Base-by-base conservation (phyloP, 345 rosid species). In the Theobroma cacao region DNA sequence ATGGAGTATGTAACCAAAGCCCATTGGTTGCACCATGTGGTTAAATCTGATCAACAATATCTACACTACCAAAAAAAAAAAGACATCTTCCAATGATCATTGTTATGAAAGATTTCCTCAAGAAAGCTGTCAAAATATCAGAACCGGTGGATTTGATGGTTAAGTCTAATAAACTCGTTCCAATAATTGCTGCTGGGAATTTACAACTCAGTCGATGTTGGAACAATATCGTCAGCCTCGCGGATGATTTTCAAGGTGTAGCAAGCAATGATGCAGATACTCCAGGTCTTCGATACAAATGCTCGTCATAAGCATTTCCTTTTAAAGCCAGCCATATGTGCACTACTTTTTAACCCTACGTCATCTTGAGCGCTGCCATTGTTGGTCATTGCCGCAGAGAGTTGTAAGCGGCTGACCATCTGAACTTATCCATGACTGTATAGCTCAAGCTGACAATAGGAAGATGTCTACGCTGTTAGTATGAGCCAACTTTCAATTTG, bases 191-290 rank as follows among this genome's bases (percentile, higher is more conserved):
- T n/a, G 31, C 30, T n/a, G 71, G 45, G 43, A 65, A 36, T 38
- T 65, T 22, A 65, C 71, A n/a, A 8, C 52, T 69, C 55, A 28
- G 12, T 14, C 17, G 24, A 68, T 45, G 73, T 18, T 14, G 50
- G 69, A 65, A 22, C 5, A 18, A 8, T 22, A 65, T 14, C 14
- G 14, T 5, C 34, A 17, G 70, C 78, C 26, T 68, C 17, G n/a
- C 4, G 81, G 75, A 33, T 73, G 33, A 66, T 26, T 34, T 58
- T 81, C 62, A 77, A 81, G 80, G 73, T 81, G 75, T 22, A 77
- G 12, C 55, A 77, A 5, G 48, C 30, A 33, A 14, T 60, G 74
- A 60, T 77, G 75, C 58, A 81, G 53, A 73, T 8, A 18, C 33
- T 73, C 67, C 20, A 77, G 15, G 75, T 81, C 84, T 33, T 81